Evolutionary conservation across 306 rosid species (phyloP).

Genomic region (Begonia fuchsioides): DNA sequence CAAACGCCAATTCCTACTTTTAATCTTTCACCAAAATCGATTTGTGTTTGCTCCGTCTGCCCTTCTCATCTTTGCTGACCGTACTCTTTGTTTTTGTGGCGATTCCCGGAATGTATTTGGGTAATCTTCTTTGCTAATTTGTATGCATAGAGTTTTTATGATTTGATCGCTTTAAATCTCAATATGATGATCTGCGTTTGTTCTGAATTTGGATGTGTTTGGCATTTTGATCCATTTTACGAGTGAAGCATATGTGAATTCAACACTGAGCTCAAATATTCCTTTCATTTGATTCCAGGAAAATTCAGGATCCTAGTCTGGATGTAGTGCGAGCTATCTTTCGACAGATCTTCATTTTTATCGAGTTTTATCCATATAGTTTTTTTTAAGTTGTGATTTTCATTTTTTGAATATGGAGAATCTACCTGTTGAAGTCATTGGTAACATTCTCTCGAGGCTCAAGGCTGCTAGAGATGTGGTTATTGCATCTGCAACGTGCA

Average conservation of each 20-base stretch:
- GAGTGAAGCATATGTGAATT: neutral
- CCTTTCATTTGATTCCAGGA: too few relatives aligned
- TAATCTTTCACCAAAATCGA: too few relatives aligned
- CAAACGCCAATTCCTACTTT: too few relatives aligned
- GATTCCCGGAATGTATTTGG: too few relatives aligned
- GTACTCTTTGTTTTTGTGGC: too few relatives aligned
- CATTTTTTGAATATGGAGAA: conserved; percentile 31
- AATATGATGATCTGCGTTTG: neutral
- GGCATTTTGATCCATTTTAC: neutral
- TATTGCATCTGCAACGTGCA: conserved; percentile 68
- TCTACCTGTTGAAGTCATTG: conserved; percentile 80
- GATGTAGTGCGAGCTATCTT: too few relatives aligned
- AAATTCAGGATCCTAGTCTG: too few relatives aligned
- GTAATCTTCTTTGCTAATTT: too few relatives aligned
- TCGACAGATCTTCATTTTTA: too few relatives aligned
- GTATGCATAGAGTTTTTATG: neutral
- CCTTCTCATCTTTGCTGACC: too few relatives aligned
- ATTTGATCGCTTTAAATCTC: neutral
- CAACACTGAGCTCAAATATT: too few relatives aligned
- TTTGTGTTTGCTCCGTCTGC: too few relatives aligned
- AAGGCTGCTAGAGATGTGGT: conserved; percentile 62
- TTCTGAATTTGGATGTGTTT: neutral
- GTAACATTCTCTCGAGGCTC: conserved; percentile 64
- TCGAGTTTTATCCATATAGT: neutral
- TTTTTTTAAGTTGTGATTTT: neutral